Percentiles rank a stretch among this genome's conserved stretches.
Evolutionary conservation across 2,329 filamentous ascomycete species (phyloP).

Genomic region (Lasiodiplodia hormozganensis): DNA sequence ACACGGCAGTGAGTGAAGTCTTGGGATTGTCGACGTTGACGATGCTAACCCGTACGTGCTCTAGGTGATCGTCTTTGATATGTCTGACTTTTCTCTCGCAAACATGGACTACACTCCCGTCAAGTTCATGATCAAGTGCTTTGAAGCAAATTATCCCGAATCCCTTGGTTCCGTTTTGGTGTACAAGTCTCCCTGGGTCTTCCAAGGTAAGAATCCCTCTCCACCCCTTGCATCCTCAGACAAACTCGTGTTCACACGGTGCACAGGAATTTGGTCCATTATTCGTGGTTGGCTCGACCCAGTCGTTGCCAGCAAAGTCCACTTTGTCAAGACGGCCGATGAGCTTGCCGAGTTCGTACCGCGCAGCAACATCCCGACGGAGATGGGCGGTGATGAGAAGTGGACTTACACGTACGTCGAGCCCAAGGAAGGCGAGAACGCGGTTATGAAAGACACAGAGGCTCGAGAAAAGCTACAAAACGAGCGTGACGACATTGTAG

Average conservation of each 20-base stretch:
- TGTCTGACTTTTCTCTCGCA: conserved; percentile 90
- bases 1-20: conserved; percentile 78
- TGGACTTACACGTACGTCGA: conserved; percentile 86
- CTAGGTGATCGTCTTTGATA: conserved; percentile 91
- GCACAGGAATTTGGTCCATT: conserved; percentile 89
- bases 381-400: conserved; percentile 84
- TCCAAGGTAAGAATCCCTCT: conserved; percentile 70
- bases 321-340: conserved; percentile 83
- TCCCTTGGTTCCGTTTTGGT: conserved; percentile 88
- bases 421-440: conserved; percentile 77
- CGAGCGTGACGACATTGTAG: conserved; percentile 70
- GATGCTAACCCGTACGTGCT: conserved; percentile 33
- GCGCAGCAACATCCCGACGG: conserved; percentile 73
- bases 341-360: conserved; percentile 82
- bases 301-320: conserved; percentile 90
- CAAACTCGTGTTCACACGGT: background rate
- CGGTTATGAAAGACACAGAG: conserved; percentile 67
- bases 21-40: conserved; percentile 7
- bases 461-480: conserved; percentile 69
- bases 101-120: conserved; percentile 99
- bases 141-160: conserved; percentile 98
- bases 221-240: too few species aligned
- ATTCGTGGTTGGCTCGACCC: conserved; percentile 97
- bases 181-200: conserved; percentile 96
- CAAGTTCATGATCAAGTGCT: conserved; percentile 99